Evolutionary conservation across 192 early-diverging fungal genomes (phyloP), one percentile per base, ranked within the genome.

Genomic region (Coemansia sp.): DNA sequence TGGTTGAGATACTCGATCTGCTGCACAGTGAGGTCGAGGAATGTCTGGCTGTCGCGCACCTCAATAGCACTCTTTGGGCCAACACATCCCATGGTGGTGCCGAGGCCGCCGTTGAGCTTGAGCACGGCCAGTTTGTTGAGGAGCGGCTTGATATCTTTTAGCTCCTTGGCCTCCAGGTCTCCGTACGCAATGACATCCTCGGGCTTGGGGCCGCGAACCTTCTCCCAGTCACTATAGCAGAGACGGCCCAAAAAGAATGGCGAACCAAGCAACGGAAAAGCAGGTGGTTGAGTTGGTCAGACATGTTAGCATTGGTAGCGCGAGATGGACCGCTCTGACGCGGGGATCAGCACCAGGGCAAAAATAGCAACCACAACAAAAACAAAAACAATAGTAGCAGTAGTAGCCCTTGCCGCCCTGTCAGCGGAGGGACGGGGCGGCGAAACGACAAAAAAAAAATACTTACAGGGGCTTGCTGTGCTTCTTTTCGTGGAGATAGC

Each of bases 91-190:
- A 99, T 99, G 47, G 98, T 98, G 35, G 98, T 99, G 27, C 96
- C 98, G 15, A 99, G 87, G 62, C 98, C 98, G 81, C 98, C 98
- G 70, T 99, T 99, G 54, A 99, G 87, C 85, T 99, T 99, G n/a
- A 99, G 85, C 10, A 99, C 98, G 12, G 96, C 98, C 7, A 99
- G 88, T 79, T 99, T 98, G 57, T 74, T 83, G 39, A 99, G 87
- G 67, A 91, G 81, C 20, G 84, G 82, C 40, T 86, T 64, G 43
- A 81, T 83, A 27, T 82, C 75, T 20, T 65, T 58, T 37, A 74
- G 47, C 29, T 73, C 49, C 31, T 75, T 75, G 56, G 71, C 62
- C 43, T 85, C 72, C 41, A 98, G 86, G 31, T 87, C 84, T 61
- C 85, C 86, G 81, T 99, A 99, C 27, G 86, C 80, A 35, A 94